Evolutionary conservation across 1,284 basidiomycete species (phyloP).

Genomic region (Testicularia cyperi): DNA sequence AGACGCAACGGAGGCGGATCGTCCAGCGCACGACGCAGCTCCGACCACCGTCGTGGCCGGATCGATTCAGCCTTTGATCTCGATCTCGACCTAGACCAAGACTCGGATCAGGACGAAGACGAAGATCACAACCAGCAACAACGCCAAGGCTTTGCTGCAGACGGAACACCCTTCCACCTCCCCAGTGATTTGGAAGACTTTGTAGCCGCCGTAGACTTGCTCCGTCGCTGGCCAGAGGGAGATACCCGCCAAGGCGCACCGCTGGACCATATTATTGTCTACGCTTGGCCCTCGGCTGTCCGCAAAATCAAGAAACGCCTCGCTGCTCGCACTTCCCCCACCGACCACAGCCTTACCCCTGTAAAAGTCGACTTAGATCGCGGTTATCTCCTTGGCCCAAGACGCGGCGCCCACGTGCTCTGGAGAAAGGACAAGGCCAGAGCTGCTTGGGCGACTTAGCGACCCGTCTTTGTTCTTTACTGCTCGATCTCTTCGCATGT

Average conservation of each 20-base stretch:
- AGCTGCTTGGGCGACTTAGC: constrained; percentile 10
- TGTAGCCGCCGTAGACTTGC: constrained; percentile 16
- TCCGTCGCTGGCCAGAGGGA: constrained; percentile 16
- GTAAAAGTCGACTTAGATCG: constrained; percentile 18
- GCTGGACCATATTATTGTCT: constrained; percentile 22
- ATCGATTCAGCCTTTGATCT: too few relatives aligned
- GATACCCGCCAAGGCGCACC: constrained; percentile 12
- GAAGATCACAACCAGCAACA: constrained; percentile 1
- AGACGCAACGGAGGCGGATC: too few relatives aligned
- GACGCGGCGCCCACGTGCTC: constrained; percentile 29
- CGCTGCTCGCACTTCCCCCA: constrained; percentile 1
- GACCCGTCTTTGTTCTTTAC: background rate
- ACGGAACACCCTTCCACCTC: constrained; percentile 19
- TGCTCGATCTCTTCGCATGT: background rate
- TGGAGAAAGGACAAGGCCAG: constrained; percentile 30
- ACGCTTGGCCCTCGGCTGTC: constrained; percentile 28
- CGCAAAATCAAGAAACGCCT: constrained; percentile 5
- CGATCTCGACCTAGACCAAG: too few relatives aligned
- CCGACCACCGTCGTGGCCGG: too few relatives aligned
- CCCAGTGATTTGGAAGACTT: constrained; percentile 33
- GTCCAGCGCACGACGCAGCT: too few relatives aligned
- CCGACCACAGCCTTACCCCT: background rate
- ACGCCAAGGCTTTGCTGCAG: too few relatives aligned
- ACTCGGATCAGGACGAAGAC: background rate
- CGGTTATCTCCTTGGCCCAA: constrained; percentile 28